Evolutionary conservation across 768 basidiomycete species (phyloP), one percentile per base, ranked within the genome.

Genomic region (Thelephora ganbajun): DNA sequence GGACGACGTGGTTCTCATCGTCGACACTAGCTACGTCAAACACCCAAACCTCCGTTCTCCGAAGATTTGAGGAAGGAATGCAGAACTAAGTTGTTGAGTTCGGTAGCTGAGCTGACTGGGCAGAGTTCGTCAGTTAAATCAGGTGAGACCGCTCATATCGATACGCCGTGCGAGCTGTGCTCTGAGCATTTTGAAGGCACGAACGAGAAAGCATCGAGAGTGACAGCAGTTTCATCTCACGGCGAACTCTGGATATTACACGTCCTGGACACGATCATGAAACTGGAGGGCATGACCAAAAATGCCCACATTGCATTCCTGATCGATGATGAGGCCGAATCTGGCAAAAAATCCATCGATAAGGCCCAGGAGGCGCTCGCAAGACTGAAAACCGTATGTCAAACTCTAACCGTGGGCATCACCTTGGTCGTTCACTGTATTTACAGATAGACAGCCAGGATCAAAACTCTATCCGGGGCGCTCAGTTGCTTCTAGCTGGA

Each of bases 231-330:
- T 18, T 75, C 83, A 34, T 72, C 77, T 6, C 74, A 86, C 49
- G 87, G 88, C 23, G 73, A 80, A 54, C 77, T 87, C 51, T 96
- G 91, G 91, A 68, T 85, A 7, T 70, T 77, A 2, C 77, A 77
- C 56, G 74, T 77, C 9, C 67, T 91, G 11, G 59, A 65, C 5
- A 76, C 70, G 11, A 70, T 86, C 48, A 64, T 67, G 43, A 49
- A 57, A 41, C 59, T 93, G 23, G 79, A 84, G 60, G 66, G 69
- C 36, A 83, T 89, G 59, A 58, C 60, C 26, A 90, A 88, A 57
- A 85, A 90, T 51, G 72, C 82, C 44, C 63, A 69, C 5, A 53
- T 67, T 5, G 62, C 81, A 1, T 61, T 63, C 6, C 73, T 78
- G 7, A 53, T 68, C 2, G 80, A 80, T 35, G 74, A 79, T 30